phyloP scores from a whole-genome alignment of 495 filamentous ascomycete genomes.

The Aspergillus biplanus region DNA sequence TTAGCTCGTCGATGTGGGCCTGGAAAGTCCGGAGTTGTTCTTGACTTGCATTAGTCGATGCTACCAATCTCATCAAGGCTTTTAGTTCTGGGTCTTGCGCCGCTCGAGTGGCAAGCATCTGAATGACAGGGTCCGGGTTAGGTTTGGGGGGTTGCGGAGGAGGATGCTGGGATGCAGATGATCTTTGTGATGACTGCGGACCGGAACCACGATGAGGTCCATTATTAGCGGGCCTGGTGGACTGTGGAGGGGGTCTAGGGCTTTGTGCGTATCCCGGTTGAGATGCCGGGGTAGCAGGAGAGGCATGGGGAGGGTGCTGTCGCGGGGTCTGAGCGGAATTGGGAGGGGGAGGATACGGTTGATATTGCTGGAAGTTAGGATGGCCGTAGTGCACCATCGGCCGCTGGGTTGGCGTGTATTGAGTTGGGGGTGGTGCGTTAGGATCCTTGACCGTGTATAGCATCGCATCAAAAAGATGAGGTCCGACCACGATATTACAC shows the following conservation, averaged over 20 bases:
- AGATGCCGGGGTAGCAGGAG: conserved; percentile 17
- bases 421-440: conserved; percentile 51
- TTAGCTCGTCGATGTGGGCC: conserved; percentile 88
- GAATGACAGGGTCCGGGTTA: conserved; percentile 90
- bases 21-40: conserved; percentile 89
- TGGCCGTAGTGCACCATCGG: conserved; percentile 74
- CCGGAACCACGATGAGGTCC: conserved; percentile 34
- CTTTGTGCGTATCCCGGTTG: conserved; percentile 25
- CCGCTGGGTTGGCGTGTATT: conserved; percentile 54
- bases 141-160: conserved; percentile 49
- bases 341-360: conserved; percentile 48
- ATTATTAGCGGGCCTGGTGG: conserved; percentile 34
- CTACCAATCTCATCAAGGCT: conserved; percentile 94
- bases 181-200: conserved; percentile 38
- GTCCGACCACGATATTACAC: conserved; percentile 82
- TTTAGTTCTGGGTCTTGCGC: conserved; percentile 87
- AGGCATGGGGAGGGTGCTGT: conserved; percentile 26
- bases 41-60: conserved; percentile 78
- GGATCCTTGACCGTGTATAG: conserved; percentile 84
- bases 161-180: conserved; percentile 37
- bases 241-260: conserved; percentile 31
- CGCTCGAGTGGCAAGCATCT: conserved; percentile 85
- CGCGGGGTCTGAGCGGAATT: conserved; percentile 40
- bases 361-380: conserved; percentile 54
- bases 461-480: conserved; percentile 86